A percentile compares a stretch with the other conserved stretches of the same genome.
Conservation (phyloP, 2,329 filamentous ascomycete genomes). For the Emergomyces pasteurianus region DNA sequence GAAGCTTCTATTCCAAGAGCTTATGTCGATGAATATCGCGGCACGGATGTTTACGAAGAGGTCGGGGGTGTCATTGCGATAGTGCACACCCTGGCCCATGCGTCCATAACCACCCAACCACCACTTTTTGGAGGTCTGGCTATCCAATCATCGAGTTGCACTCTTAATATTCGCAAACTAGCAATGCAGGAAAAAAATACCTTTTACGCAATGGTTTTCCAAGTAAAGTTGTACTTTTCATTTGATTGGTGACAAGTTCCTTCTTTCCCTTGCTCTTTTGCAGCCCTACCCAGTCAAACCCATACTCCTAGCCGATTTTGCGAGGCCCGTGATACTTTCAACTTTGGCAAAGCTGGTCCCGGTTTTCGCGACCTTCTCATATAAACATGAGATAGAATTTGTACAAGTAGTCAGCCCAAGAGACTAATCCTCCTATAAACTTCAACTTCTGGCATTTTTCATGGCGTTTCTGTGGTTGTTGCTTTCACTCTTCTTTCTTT, state of each 20-base stretch:
- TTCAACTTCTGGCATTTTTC: background rate
- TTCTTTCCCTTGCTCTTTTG: too few relatives aligned
- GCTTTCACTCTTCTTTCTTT: background rate
- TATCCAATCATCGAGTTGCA: background rate
- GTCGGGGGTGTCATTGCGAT: conserved; percentile 33
- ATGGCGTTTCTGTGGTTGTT: background rate
- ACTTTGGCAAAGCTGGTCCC: background rate
- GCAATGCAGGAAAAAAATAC: background rate
- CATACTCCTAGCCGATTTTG: conserved; percentile 9
- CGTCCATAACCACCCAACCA: background rate
- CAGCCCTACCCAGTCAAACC: conserved; percentile 22
- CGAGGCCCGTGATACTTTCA: background rate
- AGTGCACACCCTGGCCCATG: background rate
- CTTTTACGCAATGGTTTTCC: background rate
- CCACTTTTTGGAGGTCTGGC: background rate
- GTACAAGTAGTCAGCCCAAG: background rate
- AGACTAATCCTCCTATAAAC: background rate
- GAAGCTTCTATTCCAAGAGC: conserved; percentile 95
- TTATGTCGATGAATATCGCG: conserved; percentile 97
- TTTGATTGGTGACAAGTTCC: conserved; percentile 9
- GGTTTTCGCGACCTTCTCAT: background rate
- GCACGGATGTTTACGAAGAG: conserved; percentile 87
- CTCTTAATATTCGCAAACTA: background rate
- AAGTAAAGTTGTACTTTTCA: conserved; percentile 29
- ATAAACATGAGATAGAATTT: background rate